Evolutionary conservation across 495 filamentous ascomycete species (phyloP).

Genomic region (Talaromyces wortmannii): DNA sequence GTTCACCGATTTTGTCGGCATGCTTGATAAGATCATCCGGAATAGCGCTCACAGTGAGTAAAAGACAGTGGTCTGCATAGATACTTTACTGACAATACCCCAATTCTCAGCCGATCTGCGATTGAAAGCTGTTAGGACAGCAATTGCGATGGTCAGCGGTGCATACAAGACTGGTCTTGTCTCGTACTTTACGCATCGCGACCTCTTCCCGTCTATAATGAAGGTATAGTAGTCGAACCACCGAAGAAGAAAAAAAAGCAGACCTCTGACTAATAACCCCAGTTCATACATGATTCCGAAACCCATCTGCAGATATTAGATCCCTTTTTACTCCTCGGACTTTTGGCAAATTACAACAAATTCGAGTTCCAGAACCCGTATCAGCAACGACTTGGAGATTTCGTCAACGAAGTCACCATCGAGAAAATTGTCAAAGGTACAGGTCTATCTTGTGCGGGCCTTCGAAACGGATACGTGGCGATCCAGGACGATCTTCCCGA

Average conservation of each 20-base stretch:
- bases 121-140: slow-evolving; percentile 71
- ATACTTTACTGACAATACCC: background rate
- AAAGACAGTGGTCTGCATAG: background rate
- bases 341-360: slow-evolving; percentile 98
- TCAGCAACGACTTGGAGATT: slow-evolving; percentile 89
- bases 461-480: slow-evolving; percentile 74
- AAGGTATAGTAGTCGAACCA: slow-evolving; percentile 53
- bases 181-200: slow-evolving; percentile 91
- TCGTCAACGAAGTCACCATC: slow-evolving; percentile 87
- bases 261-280: background rate
- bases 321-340: slow-evolving; percentile 75
- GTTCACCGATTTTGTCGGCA: slow-evolving; percentile 81
- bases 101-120: slow-evolving; percentile 55
- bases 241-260: too few species aligned
- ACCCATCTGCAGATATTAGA: slow-evolving; percentile 53
- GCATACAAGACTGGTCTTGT: slow-evolving; percentile 90
- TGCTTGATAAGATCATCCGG: slow-evolving; percentile 73
- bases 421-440: slow-evolving; percentile 72
- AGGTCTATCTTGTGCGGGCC: slow-evolving; percentile 55
- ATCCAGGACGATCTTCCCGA: slow-evolving; percentile 89
- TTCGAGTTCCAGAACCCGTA: slow-evolving; percentile 99
- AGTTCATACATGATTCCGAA: slow-evolving; percentile 85
- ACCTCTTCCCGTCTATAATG: slow-evolving; percentile 91
- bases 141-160: slow-evolving; percentile 79
- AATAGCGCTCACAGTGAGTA: slow-evolving; percentile 65